Percentiles rank a stretch among this genome's conserved stretches.
These are phyloP conservation scores for Xylariaceae sp. DNA, from an alignment of 2,329 filamentous ascomycete genomes.

Conservation along the genomic window DNA sequence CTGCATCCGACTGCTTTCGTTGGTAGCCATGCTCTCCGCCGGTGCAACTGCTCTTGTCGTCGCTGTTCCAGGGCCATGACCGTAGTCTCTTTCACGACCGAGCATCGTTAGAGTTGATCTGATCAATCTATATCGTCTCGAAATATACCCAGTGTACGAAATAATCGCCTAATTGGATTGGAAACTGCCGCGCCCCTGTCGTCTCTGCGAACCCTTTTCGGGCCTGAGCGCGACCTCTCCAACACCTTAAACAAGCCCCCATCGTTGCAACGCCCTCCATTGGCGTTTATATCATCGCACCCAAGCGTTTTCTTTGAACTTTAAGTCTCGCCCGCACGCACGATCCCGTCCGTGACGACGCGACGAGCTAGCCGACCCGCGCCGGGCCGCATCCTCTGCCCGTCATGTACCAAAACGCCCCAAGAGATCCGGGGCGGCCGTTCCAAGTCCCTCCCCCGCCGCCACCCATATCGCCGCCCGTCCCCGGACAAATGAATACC, in stretches of 20 bases:
- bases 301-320: background rate
- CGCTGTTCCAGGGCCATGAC: background rate
- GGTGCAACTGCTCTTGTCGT: background rate
- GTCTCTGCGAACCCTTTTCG: background rate
- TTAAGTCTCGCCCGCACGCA: conserved; percentile 1
- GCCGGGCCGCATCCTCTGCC: conserved; percentile 29
- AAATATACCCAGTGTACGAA: background rate
- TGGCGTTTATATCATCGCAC: background rate
- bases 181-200: background rate
- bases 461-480: conserved; percentile 57
- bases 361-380: conserved; percentile 9
- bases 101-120: background rate
- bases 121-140: background rate
- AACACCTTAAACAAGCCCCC: background rate
- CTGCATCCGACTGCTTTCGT: background rate
- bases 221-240: background rate
- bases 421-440: conserved; percentile 56
- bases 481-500: conserved; percentile 46
- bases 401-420: conserved; percentile 59
- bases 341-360: conserved; percentile 4
- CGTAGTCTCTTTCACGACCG: background rate
- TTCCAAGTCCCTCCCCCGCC: conserved; percentile 61
- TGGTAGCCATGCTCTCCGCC: background rate
- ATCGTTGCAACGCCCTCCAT: conserved; percentile 6
- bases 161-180: background rate